These are phyloP conservation scores for Zygoascus meyerae DNA, from an alignment of 1,139 yeast genomes.

Conservation along the genomic window DNA sequence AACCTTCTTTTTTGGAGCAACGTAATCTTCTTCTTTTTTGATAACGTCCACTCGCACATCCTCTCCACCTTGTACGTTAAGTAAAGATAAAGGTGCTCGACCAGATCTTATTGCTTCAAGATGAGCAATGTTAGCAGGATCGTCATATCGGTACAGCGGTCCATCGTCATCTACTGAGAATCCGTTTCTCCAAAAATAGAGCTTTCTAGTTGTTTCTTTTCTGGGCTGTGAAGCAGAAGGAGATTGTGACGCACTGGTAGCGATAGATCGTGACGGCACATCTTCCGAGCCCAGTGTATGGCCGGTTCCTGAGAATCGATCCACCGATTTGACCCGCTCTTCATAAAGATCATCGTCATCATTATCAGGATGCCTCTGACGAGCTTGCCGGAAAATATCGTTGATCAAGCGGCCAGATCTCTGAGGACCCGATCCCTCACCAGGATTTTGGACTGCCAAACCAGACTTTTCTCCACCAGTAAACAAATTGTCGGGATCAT, in stretches of 20 bases:
- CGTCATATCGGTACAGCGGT: slow-evolving; percentile 77
- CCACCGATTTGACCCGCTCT: slow-evolving; percentile 15
- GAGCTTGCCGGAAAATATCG: slow-evolving; percentile 56
- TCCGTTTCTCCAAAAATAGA: slow-evolving; percentile 95
- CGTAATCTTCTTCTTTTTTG: slow-evolving; percentile 74
- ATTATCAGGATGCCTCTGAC: slow-evolving; percentile 31
- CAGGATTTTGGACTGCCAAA: slow-evolving; percentile 87
- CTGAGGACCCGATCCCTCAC: slow-evolving; percentile 25
- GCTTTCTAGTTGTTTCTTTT: slow-evolving; percentile 43
- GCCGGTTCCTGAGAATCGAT: slow-evolving; percentile 65
- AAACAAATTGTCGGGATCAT: slow-evolving; percentile 66
- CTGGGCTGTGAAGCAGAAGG: slow-evolving; percentile 20
- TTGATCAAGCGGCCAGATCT: slow-evolving; percentile 39
- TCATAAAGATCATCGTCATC: slow-evolving; percentile 27
- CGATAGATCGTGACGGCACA: slow-evolving; percentile 16
- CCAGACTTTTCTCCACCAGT: slow-evolving; percentile 97
- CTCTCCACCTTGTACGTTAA: slow-evolving; percentile 84
- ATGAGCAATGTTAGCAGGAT: slow-evolving; percentile 73
- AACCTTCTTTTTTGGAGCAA: slow-evolving; percentile 58
- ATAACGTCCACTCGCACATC: slow-evolving; percentile 94
- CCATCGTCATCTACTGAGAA: slow-evolving; percentile 90
- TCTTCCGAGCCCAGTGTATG: slow-evolving; percentile 65
- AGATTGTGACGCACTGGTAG: slow-evolving; percentile 21
- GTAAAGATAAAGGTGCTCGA: slow-evolving; percentile 80
- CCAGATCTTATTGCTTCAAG: slow-evolving; percentile 81